Evolutionary conservation across 192 early-diverging fungal genomes (phyloP).

Genomic region (Pilobolus umbonatus): DNA sequence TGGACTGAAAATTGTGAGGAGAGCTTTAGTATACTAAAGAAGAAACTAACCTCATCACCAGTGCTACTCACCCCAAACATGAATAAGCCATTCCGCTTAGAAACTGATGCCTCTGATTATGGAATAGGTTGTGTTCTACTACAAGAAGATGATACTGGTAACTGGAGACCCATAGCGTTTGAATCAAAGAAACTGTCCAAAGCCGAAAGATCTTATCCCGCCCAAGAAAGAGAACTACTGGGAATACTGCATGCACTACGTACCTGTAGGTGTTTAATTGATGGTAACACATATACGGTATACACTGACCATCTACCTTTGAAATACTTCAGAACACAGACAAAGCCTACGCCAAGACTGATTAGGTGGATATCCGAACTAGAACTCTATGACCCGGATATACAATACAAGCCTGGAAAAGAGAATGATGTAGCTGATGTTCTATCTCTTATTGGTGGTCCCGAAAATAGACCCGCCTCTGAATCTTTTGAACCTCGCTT

Average conservation of each 20-base stretch:
- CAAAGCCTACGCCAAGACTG: not conserved
- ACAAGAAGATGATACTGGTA: slow-evolving; percentile 4
- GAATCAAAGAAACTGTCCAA: slow-evolving; percentile 26
- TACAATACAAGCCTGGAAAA: slow-evolving; percentile 13
- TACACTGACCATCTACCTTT: slow-evolving; percentile 11
- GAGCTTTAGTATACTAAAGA: not conserved
- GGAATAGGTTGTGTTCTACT: not conserved
- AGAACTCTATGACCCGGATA: slow-evolving; percentile 11
- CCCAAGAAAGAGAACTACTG: slow-evolving; percentile 11
- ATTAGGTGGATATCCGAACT: slow-evolving; percentile 5
- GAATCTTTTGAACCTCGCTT: not conserved
- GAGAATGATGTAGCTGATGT: slow-evolving; percentile 2
- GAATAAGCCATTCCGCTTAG: not conserved
- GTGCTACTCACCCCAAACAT: slow-evolving; percentile 3
- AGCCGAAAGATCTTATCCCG: slow-evolving; percentile 29
- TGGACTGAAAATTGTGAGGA: slow-evolving; percentile 8
- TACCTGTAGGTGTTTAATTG: slow-evolving; percentile 12
- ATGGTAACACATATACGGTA: not conserved
- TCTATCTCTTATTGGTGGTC: not conserved
- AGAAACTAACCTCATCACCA: not conserved
- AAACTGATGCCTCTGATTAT: slow-evolving; percentile 10
- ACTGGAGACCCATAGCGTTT: slow-evolving; percentile 29
- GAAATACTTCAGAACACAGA: not conserved
- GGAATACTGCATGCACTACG: slow-evolving; percentile 8
- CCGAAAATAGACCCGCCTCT: not conserved